Evolutionary conservation across 2,329 filamentous ascomycete species (phyloP).

Genomic region (Hymenoscyphus occultus): DNA sequence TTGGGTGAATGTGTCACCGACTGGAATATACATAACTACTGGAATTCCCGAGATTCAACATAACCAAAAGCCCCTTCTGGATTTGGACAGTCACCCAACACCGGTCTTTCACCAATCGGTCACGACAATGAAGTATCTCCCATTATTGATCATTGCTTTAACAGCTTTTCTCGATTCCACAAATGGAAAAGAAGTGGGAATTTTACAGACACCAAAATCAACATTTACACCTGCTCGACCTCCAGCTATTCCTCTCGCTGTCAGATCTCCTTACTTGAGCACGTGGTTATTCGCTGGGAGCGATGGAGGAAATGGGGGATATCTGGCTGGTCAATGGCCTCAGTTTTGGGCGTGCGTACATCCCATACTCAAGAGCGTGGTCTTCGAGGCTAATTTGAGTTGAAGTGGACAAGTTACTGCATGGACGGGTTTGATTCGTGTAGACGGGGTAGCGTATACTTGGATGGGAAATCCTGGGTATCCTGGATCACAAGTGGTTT

Average conservation of each 20-base stretch:
- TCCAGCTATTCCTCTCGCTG: conserved; percentile 68
- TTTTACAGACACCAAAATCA: conserved; percentile 37
- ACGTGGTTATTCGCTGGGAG: conserved; percentile 64
- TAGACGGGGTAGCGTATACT: conserved; percentile 61
- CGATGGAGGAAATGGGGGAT: conserved; percentile 60
- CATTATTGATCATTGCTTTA: conserved; percentile 3
- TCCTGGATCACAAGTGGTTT: conserved; percentile 44
- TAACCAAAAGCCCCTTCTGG: background rate
- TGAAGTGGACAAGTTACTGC: conserved; percentile 53
- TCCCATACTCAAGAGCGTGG: background rate
- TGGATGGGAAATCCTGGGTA: conserved; percentile 60
- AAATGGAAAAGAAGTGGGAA: background rate
- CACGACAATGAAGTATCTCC: conserved; percentile 7
- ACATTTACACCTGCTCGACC: conserved; percentile 63
- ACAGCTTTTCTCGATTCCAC: conserved; percentile 12
- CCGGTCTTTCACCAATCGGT: background rate
- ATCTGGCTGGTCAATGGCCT: conserved; percentile 67
- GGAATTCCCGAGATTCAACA: background rate
- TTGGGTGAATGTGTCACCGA: background rate
- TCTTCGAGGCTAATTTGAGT: conserved; percentile 1
- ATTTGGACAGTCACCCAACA: background rate
- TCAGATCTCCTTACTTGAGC: conserved; percentile 72
- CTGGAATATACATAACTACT: background rate
- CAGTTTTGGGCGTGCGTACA: conserved; percentile 63
- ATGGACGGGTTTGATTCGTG: conserved; percentile 68